A percentile compares a stretch with the other conserved stretches of the same genome.
Evolutionary conservation across 495 filamentous ascomycete genomes (phyloP).

Genomic region (Podospora didyma): DNA sequence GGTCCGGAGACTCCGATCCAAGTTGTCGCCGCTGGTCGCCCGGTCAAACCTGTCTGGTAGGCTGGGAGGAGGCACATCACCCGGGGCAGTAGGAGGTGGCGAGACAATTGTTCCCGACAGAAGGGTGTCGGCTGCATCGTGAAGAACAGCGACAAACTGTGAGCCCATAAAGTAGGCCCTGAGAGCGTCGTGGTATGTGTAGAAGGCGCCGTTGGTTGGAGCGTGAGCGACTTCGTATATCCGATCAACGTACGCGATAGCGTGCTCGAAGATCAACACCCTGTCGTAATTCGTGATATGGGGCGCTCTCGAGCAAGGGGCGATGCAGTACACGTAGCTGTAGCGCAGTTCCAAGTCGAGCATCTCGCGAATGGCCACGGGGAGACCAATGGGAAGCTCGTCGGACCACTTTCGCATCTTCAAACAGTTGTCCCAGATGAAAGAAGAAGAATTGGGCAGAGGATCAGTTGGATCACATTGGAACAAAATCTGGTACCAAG

Average conservation of each 20-base stretch:
- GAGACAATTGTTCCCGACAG: constrained; percentile 33
- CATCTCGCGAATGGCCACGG: constrained; percentile 57
- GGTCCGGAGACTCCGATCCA: constrained; percentile 42
- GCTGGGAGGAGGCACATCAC: constrained; percentile 33
- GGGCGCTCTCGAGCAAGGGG: constrained; percentile 65
- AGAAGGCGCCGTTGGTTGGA: constrained; percentile 49
- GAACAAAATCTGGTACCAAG: constrained; percentile 78
- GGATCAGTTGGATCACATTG: constrained; percentile 60
- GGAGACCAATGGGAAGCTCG: constrained; percentile 53
- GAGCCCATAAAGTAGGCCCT: constrained; percentile 67
- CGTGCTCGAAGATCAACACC: constrained; percentile 75
- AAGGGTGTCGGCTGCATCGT: constrained; percentile 49
- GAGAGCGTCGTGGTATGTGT: constrained; percentile 71
- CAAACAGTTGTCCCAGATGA: constrained; percentile 60
- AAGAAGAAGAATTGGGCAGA: constrained; percentile 53
- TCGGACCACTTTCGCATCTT: constrained; percentile 66
- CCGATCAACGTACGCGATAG: constrained; percentile 64
- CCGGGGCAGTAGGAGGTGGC: constrained; percentile 21
- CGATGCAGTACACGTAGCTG: constrained; percentile 77
- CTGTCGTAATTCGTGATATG: constrained; percentile 62
- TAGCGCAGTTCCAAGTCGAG: constrained; percentile 81
- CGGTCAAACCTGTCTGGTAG: constrained; percentile 25
- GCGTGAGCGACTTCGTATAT: constrained; percentile 53
- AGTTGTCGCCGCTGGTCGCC: constrained; percentile 30
- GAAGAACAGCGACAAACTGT: constrained; percentile 64